Evolutionary conservation across 495 filamentous ascomycete genomes (phyloP), one percentile per base, ranked within the genome.

Genomic region (Neurospora sp.): DNA sequence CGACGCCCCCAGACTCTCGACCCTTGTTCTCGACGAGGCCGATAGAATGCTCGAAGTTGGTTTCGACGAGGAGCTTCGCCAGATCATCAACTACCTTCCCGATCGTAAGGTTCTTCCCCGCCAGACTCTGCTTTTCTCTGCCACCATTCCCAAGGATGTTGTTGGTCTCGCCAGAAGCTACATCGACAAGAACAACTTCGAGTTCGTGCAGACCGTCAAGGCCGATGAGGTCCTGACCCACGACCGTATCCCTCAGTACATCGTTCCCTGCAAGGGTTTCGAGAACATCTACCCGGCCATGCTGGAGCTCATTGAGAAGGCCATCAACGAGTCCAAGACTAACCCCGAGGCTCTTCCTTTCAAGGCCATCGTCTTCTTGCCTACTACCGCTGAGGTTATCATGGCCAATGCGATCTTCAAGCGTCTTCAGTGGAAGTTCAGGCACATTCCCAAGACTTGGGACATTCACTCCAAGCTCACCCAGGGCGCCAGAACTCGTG

Each of bases 101-200:
- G 76, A 86, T 39, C 86, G 85, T 10, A 70, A 77, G 0, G 73
- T 82, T 1, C 86, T 89, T 9, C 87, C 91, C 70, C 89, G 95
- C 27, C 96, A 99, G 79, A 98, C 95, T 0, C 87, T 99, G 27
- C 87, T 99, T 76, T 97, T 93, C 82, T 98, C 96, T 5, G 96
- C 96, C 22, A 99, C 96, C 18, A 89, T 99, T 38, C 93, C 94
- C 44, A 83, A 83, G 61, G 91, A 95, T 75, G 94, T 99, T 40
- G 89, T 97, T 79, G 75, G 83, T 35, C 87, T 98, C 74, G 96
- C 96, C 39, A 85, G 89, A 69, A 78, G 75, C 18, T 82, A 83
- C 79, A 83, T 86, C 47, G 79, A 84, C 75, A 78, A 79, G 27
- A 40, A 81, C 72, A 87, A 90, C 72, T 97, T 94, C 80, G 87